phyloP scores from a whole-genome alignment of 331 rosid species.

The Erythrophleum ivorense region DNA sequence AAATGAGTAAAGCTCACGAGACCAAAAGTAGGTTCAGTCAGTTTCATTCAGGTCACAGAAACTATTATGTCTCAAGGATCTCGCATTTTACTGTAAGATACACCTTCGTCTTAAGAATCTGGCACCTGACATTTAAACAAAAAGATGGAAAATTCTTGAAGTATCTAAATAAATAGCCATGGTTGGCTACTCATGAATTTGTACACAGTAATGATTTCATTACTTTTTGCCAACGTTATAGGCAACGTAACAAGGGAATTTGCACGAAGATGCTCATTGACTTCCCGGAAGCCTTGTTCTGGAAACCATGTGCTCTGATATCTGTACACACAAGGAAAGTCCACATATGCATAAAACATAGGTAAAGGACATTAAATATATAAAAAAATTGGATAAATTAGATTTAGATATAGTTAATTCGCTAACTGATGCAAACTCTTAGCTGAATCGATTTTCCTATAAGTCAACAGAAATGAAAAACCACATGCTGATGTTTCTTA shows the following conservation, averaged over 20 bases:
- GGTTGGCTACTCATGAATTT: conserved; percentile 10
- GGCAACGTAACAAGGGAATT: conserved; percentile 1
- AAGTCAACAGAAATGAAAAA: background rate
- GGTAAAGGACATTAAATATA: background rate
- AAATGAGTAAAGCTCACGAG: background rate
- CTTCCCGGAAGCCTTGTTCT: conserved; percentile 42
- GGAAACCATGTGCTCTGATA: conserved; percentile 75
- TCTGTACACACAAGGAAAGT: conserved; percentile 51
- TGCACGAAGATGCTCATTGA: conserved; percentile 26
- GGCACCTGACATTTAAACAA: background rate
- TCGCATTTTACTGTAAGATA: background rate
- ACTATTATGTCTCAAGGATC: background rate
- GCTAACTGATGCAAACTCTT: background rate
- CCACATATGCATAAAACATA: background rate
- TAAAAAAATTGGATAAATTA: background rate
- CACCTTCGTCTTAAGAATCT: background rate
- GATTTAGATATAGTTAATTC: background rate
- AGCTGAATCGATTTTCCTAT: background rate
- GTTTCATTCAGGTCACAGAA: background rate
- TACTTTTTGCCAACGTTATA: background rate
- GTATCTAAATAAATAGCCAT: conserved; percentile 20
- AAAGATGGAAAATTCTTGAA: background rate
- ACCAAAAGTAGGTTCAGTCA: background rate
- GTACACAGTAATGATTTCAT: conserved; percentile 4
- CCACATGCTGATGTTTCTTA: background rate